Evolutionary conservation across 306 rosid species (phyloP).

Genomic region (Senna tora): DNA sequence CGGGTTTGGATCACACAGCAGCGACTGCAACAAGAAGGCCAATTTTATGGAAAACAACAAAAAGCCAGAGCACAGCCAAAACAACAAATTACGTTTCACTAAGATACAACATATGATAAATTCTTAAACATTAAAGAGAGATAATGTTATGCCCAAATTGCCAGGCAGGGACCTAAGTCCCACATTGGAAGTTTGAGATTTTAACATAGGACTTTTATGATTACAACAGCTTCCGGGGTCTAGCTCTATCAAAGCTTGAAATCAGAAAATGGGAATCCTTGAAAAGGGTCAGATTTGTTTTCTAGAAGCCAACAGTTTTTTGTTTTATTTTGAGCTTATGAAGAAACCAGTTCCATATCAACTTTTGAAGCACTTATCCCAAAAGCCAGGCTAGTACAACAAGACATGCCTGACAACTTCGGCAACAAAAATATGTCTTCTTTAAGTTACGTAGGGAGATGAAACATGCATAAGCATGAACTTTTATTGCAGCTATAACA

Average conservation of each 20-base stretch:
- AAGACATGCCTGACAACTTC: not conserved
- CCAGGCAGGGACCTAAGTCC: too few relatives aligned
- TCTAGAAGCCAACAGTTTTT: not conserved
- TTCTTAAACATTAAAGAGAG: not conserved
- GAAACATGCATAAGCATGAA: conserved; percentile 1
- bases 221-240: too few relatives aligned
- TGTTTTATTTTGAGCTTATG: not conserved
- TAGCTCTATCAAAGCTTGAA: not conserved
- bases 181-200: not conserved
- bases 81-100: not conserved
- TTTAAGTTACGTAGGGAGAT: not conserved
- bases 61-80: not conserved
- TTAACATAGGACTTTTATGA: not conserved
- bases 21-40: conserved; percentile 68
- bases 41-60: conserved; percentile 10
- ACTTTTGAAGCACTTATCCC: conserved; percentile 7
- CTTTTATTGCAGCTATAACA: not conserved
- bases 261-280: not conserved
- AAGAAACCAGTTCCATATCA: not conserved
- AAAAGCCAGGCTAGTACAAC: not conserved
- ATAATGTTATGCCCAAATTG: not conserved
- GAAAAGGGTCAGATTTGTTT: not conserved
- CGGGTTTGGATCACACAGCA: conserved; percentile 96
- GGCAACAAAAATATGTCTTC: not conserved
- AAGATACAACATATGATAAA: not conserved